phyloP scores from a whole-genome alignment of 2,329 filamentous ascomycete genomes.

The Tympanopsis confertula region DNA sequence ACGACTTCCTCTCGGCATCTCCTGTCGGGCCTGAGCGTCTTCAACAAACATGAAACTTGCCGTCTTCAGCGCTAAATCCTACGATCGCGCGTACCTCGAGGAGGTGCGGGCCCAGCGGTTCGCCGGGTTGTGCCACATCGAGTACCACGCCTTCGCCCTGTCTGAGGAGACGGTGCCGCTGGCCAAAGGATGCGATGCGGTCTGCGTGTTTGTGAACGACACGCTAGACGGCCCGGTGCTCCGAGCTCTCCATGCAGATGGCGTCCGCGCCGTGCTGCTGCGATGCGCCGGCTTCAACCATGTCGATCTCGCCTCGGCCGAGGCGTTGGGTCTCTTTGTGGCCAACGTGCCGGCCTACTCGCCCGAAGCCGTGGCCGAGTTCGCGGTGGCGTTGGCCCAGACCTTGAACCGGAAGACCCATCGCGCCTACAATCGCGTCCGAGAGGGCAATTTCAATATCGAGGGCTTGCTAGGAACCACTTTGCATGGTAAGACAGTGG shows the following conservation, averaged over 20 bases:
- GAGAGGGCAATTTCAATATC: slow-evolving; percentile 31
- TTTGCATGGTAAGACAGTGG: slow-evolving; percentile 27
- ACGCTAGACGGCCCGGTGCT: slow-evolving; percentile 20
- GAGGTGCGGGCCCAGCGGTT: slow-evolving; percentile 9
- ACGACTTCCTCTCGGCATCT: no score
- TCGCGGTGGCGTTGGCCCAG: slow-evolving; percentile 26
- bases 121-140: slow-evolving; percentile 14
- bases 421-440: slow-evolving; percentile 27
- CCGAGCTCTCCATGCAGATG: slow-evolving; percentile 13
- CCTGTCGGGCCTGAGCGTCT: no score
- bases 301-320: slow-evolving; percentile 23
- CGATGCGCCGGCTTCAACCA: slow-evolving; percentile 32
- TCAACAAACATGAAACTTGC: not conserved
- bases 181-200: slow-evolving; percentile 19
- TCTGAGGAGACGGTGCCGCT: slow-evolving; percentile 21
- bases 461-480: slow-evolving; percentile 24
- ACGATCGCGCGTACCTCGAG: slow-evolving; percentile 12
- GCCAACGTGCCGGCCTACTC: slow-evolving; percentile 29
- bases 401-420: slow-evolving; percentile 29
- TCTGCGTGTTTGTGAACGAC: slow-evolving; percentile 33
- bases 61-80: not conserved
- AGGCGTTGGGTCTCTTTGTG: slow-evolving; percentile 22
- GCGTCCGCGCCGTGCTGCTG: slow-evolving; percentile 23
- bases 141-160: slow-evolving; percentile 22
- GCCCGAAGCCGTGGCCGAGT: slow-evolving; percentile 31